Evolutionary conservation across 352 stramenopile species (phyloP), one percentile per base, ranked within the genome.

Genomic region (Pythium utonaiense): DNA sequence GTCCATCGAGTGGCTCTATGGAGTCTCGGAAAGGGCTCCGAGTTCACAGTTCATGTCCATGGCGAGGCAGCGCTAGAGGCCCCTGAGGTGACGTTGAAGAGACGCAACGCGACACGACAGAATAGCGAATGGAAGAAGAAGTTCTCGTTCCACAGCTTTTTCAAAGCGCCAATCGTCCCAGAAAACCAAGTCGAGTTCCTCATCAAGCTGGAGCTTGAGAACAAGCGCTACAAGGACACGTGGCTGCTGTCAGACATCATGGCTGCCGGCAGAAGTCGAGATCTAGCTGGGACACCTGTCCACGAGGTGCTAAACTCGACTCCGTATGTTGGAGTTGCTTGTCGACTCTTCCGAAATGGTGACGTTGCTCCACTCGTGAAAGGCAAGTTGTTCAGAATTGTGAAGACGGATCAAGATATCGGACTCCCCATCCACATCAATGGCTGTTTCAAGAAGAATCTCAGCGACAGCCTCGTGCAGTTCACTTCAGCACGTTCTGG

Each of bases 121-220:
- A 89, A 80, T 52, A 69, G 71, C 24, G 80, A 93, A 30, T 93
- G 83, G 83, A 87, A 86, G 61, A 88, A 86, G 38, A 89, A 88
- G 47, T 90, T 88, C 31, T 85, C 66, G 1, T 66, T 92, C 8
- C 80, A 89, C 25, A 89, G 78, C 55, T 89, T 92, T 60, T 92
- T 92, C 60, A 89, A 88, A 49, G 78, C 64, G 19, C 64, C 70
- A 8, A 64, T 84, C 9, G 77, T 67, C 0, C 82, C 78, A 25
- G 78, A 89, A 58, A 88, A 77, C 40, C 73, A 86, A 69, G 56
- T 92, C 40, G 74, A 89, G 61, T 90, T 89, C 42, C 59, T 57
- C 0, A 66, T 93, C n/a, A 71, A 74, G 25, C 40, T 91, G 14
- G 80, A 89, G 27, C 53, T 88, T 12, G 77, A 91, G 53, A 89